These are phyloP conservation scores for Nakazawaea pomicola DNA, from an alignment of 805 yeast species.

Conservation along the genomic window DNA sequence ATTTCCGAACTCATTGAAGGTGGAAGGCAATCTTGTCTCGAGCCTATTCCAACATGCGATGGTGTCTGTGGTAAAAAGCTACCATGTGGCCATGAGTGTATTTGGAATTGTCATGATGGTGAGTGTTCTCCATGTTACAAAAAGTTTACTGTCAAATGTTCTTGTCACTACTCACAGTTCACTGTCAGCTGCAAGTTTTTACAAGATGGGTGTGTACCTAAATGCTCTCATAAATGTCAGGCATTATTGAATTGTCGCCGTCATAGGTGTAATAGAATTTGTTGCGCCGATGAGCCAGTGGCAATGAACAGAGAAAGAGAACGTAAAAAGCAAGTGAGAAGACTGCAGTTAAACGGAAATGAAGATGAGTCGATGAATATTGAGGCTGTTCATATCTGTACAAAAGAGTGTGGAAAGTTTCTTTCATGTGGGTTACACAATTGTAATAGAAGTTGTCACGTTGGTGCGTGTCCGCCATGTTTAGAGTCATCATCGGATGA, in stretches of 20 bases:
- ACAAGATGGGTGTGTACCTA: slow-evolving; percentile 48
- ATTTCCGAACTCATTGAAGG: slow-evolving; percentile 32
- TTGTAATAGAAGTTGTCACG: slow-evolving; percentile 70
- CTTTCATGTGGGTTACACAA: slow-evolving; percentile 62
- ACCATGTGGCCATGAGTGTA: slow-evolving; percentile 71
- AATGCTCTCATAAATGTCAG: slow-evolving; percentile 67
- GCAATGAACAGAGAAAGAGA: slow-evolving; percentile 56
- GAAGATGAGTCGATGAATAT: slow-evolving; percentile 51
- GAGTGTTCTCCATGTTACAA: slow-evolving; percentile 66
- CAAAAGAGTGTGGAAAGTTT: slow-evolving; percentile 55
- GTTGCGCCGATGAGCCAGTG: slow-evolving; percentile 64
- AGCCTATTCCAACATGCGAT: slow-evolving; percentile 75
- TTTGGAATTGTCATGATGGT: slow-evolving; percentile 71
- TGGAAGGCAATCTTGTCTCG: slow-evolving; percentile 58
- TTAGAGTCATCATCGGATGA: slow-evolving; percentile 78
- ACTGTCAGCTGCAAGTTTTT: slow-evolving; percentile 59
- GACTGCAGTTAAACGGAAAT: slow-evolving; percentile 30
- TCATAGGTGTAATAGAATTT: slow-evolving; percentile 64
- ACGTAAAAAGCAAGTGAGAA: slow-evolving; percentile 42
- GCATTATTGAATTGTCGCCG: slow-evolving; percentile 74
- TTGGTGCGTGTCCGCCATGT: slow-evolving; percentile 78
- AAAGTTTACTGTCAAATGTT: slow-evolving; percentile 47
- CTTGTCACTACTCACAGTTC: slow-evolving; percentile 55
- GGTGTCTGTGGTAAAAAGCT: slow-evolving; percentile 56
- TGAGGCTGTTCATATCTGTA: slow-evolving; percentile 73